These are phyloP conservation scores for Haplosporangium gracile DNA, from an alignment of 192 early-diverging fungal genomes.

Conservation along the genomic window DNA sequence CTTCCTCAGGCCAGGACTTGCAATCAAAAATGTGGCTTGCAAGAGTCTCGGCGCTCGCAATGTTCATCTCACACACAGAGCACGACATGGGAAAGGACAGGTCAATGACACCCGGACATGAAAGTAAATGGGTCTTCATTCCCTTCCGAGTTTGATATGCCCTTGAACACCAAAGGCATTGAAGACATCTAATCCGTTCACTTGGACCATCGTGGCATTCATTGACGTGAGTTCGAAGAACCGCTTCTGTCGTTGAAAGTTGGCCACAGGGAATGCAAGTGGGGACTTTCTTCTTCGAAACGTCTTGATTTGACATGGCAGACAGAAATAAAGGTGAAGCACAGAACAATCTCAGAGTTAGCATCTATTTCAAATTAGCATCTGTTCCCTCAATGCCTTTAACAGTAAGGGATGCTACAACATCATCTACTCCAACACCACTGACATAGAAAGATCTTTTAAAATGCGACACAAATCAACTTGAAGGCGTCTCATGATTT, in stretches of 20 bases:
- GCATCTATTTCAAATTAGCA: too few relatives aligned
- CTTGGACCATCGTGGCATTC: conserved; percentile 15
- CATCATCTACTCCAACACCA: too few relatives aligned
- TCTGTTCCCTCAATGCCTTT: too few relatives aligned
- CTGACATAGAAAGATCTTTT: too few relatives aligned
- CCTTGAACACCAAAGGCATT: conserved; percentile 16
- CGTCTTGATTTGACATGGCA: not conserved
- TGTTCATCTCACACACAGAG: not conserved
- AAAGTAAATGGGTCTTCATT: not conserved
- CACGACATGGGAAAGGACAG: not conserved
- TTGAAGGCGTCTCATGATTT: too few relatives aligned
- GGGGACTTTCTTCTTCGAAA: not conserved
- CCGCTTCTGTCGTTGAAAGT: not conserved
- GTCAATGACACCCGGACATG: not conserved
- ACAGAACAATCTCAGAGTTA: too few relatives aligned
- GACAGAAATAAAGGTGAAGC: too few relatives aligned
- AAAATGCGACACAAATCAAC: too few relatives aligned
- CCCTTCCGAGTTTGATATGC: conserved; percentile 16
- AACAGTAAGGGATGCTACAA: too few relatives aligned
- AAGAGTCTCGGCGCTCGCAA: not conserved
- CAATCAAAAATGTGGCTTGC: not conserved
- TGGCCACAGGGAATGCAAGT: not conserved
- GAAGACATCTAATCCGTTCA: not conserved
- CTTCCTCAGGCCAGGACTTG: conserved; percentile 9
- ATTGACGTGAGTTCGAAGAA: conserved; percentile 16